Base-by-base conservation (phyloP, 163 green algal species). In the Scenedesmus sp. region DNA sequence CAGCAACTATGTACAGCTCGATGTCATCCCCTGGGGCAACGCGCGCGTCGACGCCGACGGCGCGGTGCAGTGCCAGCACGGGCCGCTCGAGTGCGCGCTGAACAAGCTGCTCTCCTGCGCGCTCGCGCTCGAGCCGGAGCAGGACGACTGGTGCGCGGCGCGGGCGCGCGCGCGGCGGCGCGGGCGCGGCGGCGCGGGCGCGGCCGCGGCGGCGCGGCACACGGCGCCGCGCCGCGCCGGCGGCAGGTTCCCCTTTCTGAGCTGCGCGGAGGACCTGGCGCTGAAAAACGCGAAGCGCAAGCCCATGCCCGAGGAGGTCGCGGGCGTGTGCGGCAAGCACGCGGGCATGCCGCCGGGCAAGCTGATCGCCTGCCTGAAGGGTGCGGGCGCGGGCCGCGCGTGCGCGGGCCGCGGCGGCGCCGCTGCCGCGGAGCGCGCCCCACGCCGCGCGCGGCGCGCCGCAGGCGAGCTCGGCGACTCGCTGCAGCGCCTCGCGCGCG, bases 161-260 rank as follows among this genome's bases (percentile, higher is more conserved):
- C n/a, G n/a, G n/a, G n/a, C n/a, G n/a, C n/a, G n/a, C n/a, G n/a
- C n/a, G n/a, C n/a, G n/a, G n/a, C n/a, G n/a, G n/a, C n/a, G n/a
- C n/a, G n/a, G n/a, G n/a, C n/a, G n/a, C n/a, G n/a, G n/a, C n/a
- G n/a, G n/a, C n/a, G n/a, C n/a, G n/a, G n/a, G n/a, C n/a, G n/a
- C n/a, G n/a, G n/a, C n/a, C n/a, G n/a, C n/a, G n/a, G n/a, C n/a
- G n/a, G n/a, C n/a, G n/a, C n/a, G n/a, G n/a, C n/a, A n/a, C n/a
- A n/a, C n/a, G n/a, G n/a, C n/a, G n/a, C n/a, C n/a, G n/a, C n/a
- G n/a, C n/a, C n/a, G n/a, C n/a, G n/a, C n/a, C n/a, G n/a, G n/a
- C n/a, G n/a, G n/a, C n/a, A n/a, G n/a, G n/a, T 81, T 81, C 64
- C 74, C 74, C 24, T 81, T 81, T 24, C 15, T 81, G 15, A 28